Evolutionary conservation across 352 stramenopile genomes (phyloP).

Genomic region (Globisporangium uncinulatum): DNA sequence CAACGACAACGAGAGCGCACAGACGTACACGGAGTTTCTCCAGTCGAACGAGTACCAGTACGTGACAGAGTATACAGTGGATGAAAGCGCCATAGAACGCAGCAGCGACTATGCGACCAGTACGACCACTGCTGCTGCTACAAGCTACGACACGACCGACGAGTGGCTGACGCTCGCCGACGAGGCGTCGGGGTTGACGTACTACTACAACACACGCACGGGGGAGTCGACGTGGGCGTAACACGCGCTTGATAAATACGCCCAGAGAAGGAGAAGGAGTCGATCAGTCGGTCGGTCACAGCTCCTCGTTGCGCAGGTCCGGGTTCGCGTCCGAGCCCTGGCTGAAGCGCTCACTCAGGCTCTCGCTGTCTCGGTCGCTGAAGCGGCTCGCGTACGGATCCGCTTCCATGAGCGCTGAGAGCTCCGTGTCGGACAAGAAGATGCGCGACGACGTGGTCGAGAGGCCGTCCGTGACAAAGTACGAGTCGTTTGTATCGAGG

Average conservation of each 20-base stretch:
- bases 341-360: conserved; percentile 3
- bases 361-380: not conserved
- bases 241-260: conserved; percentile 8
- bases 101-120: too few species aligned
- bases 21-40: conserved; percentile 77
- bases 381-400: not conserved
- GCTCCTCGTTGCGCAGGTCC: conserved; percentile 2
- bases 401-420: not conserved
- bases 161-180: conserved; percentile 61
- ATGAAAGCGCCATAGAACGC: conserved; percentile 13
- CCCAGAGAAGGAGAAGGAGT: not conserved
- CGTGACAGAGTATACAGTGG: conserved; percentile 36
- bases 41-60: conserved; percentile 77
- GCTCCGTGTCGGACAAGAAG: conserved; percentile 9
- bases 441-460: conserved; percentile 9
- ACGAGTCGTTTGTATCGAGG: conserved; percentile 15
- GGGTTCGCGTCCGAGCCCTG: too few species aligned
- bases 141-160: conserved; percentile 5
- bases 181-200: conserved; percentile 49
- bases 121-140: conserved; percentile 10
- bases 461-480: conserved; percentile 6
- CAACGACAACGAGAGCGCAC: conserved; percentile 54
- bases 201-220: conserved; percentile 74
- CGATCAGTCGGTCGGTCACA: too few species aligned
- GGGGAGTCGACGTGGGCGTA: conserved; percentile 67